These are phyloP conservation scores for Kalmanozyma brasiliensis DNA, from an alignment of 1,284 basidiomycete species.

Conservation along the genomic window DNA sequence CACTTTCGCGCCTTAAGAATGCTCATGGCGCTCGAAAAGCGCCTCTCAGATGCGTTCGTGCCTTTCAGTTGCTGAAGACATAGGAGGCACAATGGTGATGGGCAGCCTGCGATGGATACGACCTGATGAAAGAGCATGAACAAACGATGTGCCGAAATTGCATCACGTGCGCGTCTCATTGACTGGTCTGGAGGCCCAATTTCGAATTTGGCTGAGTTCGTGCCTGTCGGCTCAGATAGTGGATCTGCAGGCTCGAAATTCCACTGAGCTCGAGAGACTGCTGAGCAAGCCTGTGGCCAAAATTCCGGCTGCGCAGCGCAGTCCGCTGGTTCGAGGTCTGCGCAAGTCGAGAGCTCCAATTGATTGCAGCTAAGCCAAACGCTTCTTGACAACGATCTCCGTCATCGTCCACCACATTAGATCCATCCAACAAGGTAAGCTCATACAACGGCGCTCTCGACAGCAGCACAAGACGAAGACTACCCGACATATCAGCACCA, in stretches of 20 bases:
- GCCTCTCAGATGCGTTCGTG: too few species aligned
- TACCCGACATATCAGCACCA: conserved; percentile 5
- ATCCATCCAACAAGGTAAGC: conserved; percentile 53
- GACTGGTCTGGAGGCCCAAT: background rate
- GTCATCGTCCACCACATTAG: conserved; percentile 51
- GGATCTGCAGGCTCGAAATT: background rate
- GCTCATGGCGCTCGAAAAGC: background rate
- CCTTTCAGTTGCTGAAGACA: too few species aligned
- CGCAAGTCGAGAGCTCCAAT: conserved; percentile 8
- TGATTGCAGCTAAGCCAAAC: conserved; percentile 11
- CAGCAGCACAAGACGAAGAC: conserved; percentile 6
- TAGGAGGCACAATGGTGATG: too few species aligned
- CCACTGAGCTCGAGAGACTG: conserved; percentile 13
- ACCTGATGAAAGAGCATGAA: too few species aligned
- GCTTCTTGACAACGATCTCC: conserved; percentile 44
- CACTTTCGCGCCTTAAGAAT: background rate
- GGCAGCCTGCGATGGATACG: too few species aligned
- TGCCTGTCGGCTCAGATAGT: background rate
- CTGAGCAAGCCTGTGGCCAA: conserved; percentile 14
- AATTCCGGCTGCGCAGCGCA: conserved; percentile 9
- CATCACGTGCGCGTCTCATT: background rate
- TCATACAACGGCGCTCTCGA: conserved; percentile 12
- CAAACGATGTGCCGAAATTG: too few species aligned
- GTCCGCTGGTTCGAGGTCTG: background rate
- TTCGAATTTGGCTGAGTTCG: background rate